Percentiles rank a stretch among this genome's conserved stretches.
Evolutionary conservation across 1,139 yeast species (phyloP).

Genomic region (Debaryomyces sp.): DNA sequence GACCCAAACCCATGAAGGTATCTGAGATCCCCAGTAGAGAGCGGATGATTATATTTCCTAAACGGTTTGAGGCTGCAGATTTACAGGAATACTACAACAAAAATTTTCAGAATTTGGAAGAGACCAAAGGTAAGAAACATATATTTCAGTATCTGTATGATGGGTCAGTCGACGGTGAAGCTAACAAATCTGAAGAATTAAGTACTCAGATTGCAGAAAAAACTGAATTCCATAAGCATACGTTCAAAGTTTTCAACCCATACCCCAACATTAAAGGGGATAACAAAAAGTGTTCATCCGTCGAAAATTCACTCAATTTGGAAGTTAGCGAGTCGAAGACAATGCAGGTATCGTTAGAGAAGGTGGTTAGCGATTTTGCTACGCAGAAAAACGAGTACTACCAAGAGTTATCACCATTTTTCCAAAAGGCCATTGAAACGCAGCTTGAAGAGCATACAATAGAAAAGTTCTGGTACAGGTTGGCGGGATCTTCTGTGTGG

Average conservation of each 20-base stretch:
- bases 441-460: conserved; percentile 21
- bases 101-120: conserved; percentile 7
- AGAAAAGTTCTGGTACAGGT: conserved; percentile 29
- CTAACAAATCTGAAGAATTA: conserved; percentile 13
- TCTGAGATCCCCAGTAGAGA: conserved; percentile 2
- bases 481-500: conserved; percentile 39
- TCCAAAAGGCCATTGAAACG: conserved; percentile 19
- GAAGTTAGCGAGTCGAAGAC: conserved; percentile 13
- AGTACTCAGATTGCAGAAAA: conserved; percentile 8
- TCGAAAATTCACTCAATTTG: conserved; percentile 14
- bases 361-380: conserved; percentile 14
- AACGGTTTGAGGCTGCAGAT: conserved; percentile 13
- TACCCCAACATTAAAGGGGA: conserved; percentile 18
- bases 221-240: conserved; percentile 9
- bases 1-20: background rate
- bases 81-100: conserved; percentile 11
- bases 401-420: conserved; percentile 22
- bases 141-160: conserved; percentile 13
- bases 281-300: conserved; percentile 17
- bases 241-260: conserved; percentile 12
- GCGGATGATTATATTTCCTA: conserved; percentile 18
- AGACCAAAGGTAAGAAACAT: background rate
- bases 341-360: conserved; percentile 14
- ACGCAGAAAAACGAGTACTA: conserved; percentile 13
- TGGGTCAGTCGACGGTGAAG: background rate